Evolutionary conservation across 805 yeast genomes (phyloP).

Genomic region (Wilhelminamyces savonicus): DNA sequence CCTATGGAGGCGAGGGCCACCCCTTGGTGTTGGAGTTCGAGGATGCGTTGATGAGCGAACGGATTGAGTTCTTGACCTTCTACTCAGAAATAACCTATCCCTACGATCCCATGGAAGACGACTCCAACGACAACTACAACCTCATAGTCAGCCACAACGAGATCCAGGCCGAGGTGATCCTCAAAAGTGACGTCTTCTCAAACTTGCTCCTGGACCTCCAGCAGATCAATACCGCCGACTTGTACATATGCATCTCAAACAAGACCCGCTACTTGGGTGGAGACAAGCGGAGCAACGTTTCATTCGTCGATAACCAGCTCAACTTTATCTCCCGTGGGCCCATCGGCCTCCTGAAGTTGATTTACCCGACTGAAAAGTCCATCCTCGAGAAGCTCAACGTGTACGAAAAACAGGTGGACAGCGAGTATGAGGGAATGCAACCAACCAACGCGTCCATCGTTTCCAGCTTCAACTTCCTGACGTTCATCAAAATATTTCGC

Average conservation of each 20-base stretch:
- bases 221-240: constrained; percentile 28
- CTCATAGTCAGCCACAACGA: constrained; percentile 22
- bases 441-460: constrained; percentile 16
- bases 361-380: constrained; percentile 56
- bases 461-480: constrained; percentile 26
- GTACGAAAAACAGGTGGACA: constrained; percentile 7
- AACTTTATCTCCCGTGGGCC: constrained; percentile 64
- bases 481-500: constrained; percentile 25
- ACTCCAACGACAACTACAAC: constrained; percentile 6
- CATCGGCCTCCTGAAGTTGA: constrained; percentile 64
- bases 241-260: constrained; percentile 26
- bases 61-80: constrained; percentile 35
- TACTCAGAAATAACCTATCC: constrained; percentile 23
- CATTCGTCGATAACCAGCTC: constrained; percentile 27
- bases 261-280: constrained; percentile 4
- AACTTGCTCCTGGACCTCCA: constrained; percentile 30
- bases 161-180: constrained; percentile 28
- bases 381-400: constrained; percentile 57
- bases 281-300: not conserved
- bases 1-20: constrained; percentile 32
- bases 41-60: constrained; percentile 33
- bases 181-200: constrained; percentile 32
- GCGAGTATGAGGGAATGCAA: constrained; percentile 6
- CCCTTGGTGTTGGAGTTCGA: constrained; percentile 38
- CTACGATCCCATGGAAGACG: constrained; percentile 14